phyloP scores from a whole-genome alignment of 2,329 filamentous ascomycete species.

The Periconia sp. region DNA sequence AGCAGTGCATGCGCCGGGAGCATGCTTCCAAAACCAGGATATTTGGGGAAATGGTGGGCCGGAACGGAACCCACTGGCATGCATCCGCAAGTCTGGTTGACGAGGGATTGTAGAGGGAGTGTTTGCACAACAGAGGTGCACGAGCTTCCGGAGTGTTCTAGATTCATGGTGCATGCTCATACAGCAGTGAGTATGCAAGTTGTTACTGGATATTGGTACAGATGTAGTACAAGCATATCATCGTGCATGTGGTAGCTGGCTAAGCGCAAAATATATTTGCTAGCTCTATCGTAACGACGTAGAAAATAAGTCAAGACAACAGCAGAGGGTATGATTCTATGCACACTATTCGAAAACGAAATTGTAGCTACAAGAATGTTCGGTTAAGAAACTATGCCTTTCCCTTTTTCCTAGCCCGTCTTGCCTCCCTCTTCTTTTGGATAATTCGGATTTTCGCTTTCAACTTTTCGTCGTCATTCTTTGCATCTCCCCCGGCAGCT shows the following conservation, averaged over 20 bases:
- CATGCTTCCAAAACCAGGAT: no score
- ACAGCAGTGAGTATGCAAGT: neutral
- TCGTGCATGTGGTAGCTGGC: no score
- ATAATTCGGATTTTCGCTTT: slow-evolving; percentile 76
- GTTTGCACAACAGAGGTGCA: neutral
- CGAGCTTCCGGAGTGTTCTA: neutral
- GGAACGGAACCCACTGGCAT: no score
- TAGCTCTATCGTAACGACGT: no score
- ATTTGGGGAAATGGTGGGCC: no score
- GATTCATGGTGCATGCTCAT: no score
- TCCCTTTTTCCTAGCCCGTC: slow-evolving; percentile 60
- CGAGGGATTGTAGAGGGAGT: neutral
- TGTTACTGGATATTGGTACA: neutral
- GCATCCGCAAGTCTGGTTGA: neutral
- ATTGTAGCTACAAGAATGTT: neutral
- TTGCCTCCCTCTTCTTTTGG: slow-evolving; percentile 77
- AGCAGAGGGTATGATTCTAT: neutral
- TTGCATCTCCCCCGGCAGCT: slow-evolving; percentile 18
- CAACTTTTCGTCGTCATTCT: slow-evolving; percentile 52
- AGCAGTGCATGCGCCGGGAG: no score
- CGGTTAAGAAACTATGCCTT: slow-evolving; percentile 43
- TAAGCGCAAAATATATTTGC: no score
- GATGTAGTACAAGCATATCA: no score
- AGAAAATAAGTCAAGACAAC: neutral
- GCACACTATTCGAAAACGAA: no score